phyloP scores from a whole-genome alignment of 208 protist species.

The Porcisia deanei region DNA sequence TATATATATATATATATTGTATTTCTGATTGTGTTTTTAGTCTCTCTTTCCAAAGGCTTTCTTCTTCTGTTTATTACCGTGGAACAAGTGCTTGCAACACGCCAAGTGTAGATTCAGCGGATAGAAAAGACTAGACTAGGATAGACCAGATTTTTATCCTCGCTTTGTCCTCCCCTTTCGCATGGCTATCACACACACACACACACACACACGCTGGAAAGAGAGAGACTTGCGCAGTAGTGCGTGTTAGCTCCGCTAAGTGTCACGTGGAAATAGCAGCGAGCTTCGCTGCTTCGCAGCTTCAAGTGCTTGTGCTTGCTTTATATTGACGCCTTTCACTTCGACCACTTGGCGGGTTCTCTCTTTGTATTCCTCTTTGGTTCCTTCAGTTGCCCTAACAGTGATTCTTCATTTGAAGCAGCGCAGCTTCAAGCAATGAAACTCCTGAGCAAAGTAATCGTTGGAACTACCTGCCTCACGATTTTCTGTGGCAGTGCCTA shows the following conservation, averaged over 20 bases:
- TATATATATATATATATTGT: not conserved
- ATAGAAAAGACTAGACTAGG: too few species aligned
- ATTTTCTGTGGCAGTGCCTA: conserved; percentile 76
- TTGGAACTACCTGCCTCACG: conserved; percentile 60
- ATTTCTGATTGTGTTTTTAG: not conserved
- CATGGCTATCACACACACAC: not conserved
- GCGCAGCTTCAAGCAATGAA: conserved; percentile 24
- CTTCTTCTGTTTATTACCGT: not conserved
- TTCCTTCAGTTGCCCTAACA: not conserved
- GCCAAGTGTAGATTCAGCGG: not conserved
- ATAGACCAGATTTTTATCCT: not conserved
- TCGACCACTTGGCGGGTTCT: not conserved
- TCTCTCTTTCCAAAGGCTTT: not conserved
- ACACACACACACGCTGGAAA: too few species aligned
- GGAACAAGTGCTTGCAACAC: not conserved
- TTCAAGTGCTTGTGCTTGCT: not conserved
- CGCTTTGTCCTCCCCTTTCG: not conserved
- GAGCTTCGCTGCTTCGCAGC: not conserved
- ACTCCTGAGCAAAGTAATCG: conserved; percentile 44
- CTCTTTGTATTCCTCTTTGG: not conserved
- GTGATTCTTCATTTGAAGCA: not conserved
- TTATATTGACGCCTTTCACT: not conserved
- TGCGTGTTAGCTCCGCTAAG: not conserved
- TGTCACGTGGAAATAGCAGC: not conserved
- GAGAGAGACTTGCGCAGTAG: not conserved